Evolutionary conservation across 208 protist species (phyloP).

Genomic region (Giardia duodenalis): DNA sequence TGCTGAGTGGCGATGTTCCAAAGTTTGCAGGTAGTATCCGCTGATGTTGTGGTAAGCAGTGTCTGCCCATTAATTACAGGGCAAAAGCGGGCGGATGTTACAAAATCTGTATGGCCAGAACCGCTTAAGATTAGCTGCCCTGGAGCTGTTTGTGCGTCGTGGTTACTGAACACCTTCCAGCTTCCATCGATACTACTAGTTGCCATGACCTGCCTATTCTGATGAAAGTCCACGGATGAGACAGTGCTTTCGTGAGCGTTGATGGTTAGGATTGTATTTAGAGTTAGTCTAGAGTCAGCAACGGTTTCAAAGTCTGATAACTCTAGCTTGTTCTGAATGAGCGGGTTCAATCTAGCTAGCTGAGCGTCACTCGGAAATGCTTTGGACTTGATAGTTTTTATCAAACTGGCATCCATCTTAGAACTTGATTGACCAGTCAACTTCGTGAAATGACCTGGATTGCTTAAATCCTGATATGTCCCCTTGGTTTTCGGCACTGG

Average conservation of each 20-base stretch:
- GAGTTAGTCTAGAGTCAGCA: background rate
- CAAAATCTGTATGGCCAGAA: background rate
- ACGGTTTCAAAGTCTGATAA: background rate
- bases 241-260: background rate
- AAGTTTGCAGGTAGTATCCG: background rate
- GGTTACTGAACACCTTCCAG: background rate
- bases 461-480: background rate
- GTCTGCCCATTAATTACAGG: background rate
- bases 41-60: background rate
- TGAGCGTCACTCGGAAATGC: background rate
- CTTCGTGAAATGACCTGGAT: slow-evolving; percentile 5
- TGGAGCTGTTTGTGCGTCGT: background rate
- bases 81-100: background rate
- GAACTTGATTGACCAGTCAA: background rate
- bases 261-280: background rate
- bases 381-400: background rate
- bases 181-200: background rate
- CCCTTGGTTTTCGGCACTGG: background rate
- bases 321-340: background rate
- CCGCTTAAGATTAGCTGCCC: background rate
- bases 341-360: background rate
- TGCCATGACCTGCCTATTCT: background rate
- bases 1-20: slow-evolving; percentile 7
- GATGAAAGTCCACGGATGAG: background rate
- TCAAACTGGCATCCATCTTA: background rate